A percentile compares a stretch with the other conserved stretches of the same genome.
phyloP scores from a whole-genome alignment of 2,329 filamentous ascomycete genomes.

The Ophiocordyceps camponoti-floridani region DNA sequence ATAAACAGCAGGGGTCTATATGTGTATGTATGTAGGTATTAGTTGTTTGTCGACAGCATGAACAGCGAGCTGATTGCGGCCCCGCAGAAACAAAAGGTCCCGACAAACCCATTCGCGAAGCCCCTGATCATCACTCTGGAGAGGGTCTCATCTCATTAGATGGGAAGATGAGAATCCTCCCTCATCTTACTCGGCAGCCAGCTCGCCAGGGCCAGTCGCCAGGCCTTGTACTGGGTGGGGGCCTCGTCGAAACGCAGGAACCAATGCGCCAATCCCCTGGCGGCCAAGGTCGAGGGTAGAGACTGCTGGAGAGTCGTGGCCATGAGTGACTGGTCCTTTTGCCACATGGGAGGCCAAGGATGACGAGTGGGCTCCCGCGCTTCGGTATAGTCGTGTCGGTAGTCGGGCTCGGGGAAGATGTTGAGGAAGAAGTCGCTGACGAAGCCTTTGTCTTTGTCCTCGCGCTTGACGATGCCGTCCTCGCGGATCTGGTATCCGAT shows the following conservation, averaged over 20 bases:
- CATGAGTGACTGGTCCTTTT: constrained; percentile 15
- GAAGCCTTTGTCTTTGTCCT: not conserved
- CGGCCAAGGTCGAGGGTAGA: constrained; percentile 19
- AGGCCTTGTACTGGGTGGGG: constrained; percentile 2
- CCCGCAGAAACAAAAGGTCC: not conserved
- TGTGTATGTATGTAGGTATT: too few relatives aligned
- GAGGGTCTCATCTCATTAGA: too few relatives aligned
- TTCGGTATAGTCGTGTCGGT: constrained; percentile 20
- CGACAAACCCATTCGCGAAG: too few relatives aligned
- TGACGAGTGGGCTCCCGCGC: constrained; percentile 17
- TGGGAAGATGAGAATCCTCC: not conserved
- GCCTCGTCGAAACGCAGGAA: constrained; percentile 8
- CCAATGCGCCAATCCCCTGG: constrained; percentile 26
- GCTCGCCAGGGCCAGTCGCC: constrained; percentile 6
- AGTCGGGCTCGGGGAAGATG: constrained; percentile 19
- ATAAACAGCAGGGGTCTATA: too few relatives aligned
- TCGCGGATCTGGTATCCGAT: not conserved
- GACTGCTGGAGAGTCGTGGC: constrained; percentile 18
- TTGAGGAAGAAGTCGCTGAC: constrained; percentile 22
- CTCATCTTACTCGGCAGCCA: constrained; percentile 9
- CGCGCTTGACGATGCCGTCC: not conserved
- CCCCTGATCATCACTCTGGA: too few relatives aligned
- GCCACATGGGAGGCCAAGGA: constrained; percentile 20
- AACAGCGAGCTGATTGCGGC: not conserved
- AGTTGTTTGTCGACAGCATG: too few relatives aligned